Conservation (phyloP, 2,329 filamentous ascomycete genomes). For the Camptophora hylomeconis region DNA sequence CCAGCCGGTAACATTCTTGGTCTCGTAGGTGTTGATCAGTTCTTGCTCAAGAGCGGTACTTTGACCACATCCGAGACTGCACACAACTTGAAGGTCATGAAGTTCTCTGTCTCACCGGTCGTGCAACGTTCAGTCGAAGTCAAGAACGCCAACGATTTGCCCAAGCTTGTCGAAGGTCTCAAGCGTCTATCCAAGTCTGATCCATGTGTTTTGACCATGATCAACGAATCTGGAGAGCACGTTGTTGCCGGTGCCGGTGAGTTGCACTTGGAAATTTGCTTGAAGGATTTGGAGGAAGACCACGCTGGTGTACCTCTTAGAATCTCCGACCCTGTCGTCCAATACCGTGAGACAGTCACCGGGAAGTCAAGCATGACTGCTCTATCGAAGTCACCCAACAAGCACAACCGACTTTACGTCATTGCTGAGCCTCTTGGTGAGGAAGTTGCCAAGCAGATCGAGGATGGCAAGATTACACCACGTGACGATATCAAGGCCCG, state of each 20-base stretch:
- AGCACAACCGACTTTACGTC: conserved; percentile 99
- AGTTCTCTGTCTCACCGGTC: conserved; percentile 99
- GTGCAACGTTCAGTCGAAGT: conserved; percentile 97
- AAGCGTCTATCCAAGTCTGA: conserved; percentile 99
- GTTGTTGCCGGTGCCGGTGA: conserved; percentile 98
- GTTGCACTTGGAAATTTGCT: conserved; percentile 98
- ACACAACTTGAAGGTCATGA: conserved; percentile 99
- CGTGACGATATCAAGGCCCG: conserved; percentile 99
- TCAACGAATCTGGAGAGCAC: conserved; percentile 92
- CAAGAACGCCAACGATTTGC: conserved; percentile 99
- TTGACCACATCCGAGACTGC: conserved; percentile 93
- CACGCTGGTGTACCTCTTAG: conserved; percentile 96
- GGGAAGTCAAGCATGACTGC: conserved; percentile 83
- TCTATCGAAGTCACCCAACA: conserved; percentile 99
- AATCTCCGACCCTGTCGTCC: conserved; percentile 95
- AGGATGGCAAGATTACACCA: conserved; percentile 78
- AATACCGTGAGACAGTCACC: conserved; percentile 93
- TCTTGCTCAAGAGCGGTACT: conserved; percentile 99
- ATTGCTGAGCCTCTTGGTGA: conserved; percentile 80
- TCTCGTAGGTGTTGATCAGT: conserved; percentile 98
- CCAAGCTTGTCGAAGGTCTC: conserved; percentile 99
- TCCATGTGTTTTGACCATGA: conserved; percentile 87
- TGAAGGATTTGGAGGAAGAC: conserved; percentile 99
- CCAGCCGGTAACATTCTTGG: conserved; percentile 99
- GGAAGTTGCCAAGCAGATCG: conserved; percentile 83